A percentile compares a stretch with the other conserved stretches of the same genome.
These are phyloP conservation scores for Sophora flavescens DNA, from an alignment of 306 rosid species.

Conservation along the genomic window DNA sequence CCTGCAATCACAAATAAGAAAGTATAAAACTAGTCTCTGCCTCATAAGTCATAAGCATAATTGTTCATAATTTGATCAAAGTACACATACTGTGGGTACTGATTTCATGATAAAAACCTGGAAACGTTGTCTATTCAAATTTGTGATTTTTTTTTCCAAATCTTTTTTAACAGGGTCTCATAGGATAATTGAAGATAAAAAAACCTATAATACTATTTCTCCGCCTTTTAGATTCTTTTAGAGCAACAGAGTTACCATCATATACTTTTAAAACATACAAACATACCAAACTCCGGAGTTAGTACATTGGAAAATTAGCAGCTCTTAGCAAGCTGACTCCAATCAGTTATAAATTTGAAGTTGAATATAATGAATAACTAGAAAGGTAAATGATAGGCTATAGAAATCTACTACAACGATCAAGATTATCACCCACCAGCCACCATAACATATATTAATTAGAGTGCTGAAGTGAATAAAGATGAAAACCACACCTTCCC, in stretches of 20 bases:
- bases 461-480: conserved; percentile 38
- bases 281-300: not conserved
- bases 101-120: conserved; percentile 31
- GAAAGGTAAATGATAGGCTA: conserved; percentile 24
- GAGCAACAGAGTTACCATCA: not conserved
- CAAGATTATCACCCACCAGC: conserved; percentile 35
- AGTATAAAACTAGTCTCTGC: not conserved
- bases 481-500: conserved; percentile 76
- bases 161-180: not conserved
- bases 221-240: not conserved
- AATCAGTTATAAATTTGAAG: conserved; percentile 29
- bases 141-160: not conserved
- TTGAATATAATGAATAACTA: conserved; percentile 27
- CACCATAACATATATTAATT: conserved; percentile 33
- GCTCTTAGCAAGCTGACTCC: conserved; percentile 19
- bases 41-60: not conserved
- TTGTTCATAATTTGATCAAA: conserved; percentile 1
- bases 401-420: not conserved
- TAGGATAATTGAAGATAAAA: conserved; percentile 8
- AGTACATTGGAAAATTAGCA: conserved; percentile 12
- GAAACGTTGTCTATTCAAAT: conserved; percentile 4
- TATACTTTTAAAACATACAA: conserved; percentile 21
- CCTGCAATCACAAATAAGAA: not conserved
- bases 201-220: not conserved
- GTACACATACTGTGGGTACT: not conserved